These are phyloP conservation scores for Mycena albidolilacea DNA, from an alignment of 768 basidiomycete genomes.

Conservation along the genomic window DNA sequence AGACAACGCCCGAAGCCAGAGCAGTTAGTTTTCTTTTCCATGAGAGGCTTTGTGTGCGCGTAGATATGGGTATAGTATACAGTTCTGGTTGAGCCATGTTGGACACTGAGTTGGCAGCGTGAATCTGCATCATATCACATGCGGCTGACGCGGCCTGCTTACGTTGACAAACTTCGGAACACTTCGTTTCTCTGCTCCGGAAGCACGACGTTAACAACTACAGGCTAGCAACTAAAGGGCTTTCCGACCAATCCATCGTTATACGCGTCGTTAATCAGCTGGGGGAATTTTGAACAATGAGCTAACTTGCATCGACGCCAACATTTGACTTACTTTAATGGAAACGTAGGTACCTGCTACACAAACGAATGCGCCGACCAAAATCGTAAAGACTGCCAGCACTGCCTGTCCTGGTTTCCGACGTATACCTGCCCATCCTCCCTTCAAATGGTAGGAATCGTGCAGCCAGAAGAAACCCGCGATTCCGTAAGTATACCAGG, in stretches of 20 bases:
- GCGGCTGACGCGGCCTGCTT: background rate
- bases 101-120: background rate
- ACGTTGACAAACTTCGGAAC: background rate
- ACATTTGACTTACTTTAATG: constrained; percentile 55
- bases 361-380: constrained; percentile 67
- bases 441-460: constrained; percentile 61
- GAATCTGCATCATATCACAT: background rate
- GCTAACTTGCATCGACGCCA: background rate
- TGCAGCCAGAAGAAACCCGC: constrained; percentile 70
- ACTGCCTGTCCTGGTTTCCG: constrained; percentile 50
- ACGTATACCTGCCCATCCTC: constrained; percentile 51
- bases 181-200: background rate
- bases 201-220: background rate
- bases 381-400: constrained; percentile 59
- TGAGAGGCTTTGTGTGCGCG: constrained; percentile 54
- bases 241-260: constrained; percentile 56
- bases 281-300: background rate
- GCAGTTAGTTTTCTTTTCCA: constrained; percentile 68
- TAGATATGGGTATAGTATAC: constrained; percentile 66
- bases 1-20: constrained; percentile 68
- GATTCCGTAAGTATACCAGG: constrained; percentile 72
- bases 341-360: constrained; percentile 68
- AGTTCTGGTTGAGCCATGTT: constrained; percentile 35
- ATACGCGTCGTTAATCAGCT: constrained; percentile 66
- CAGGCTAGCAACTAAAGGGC: constrained; percentile 60